Percentiles rank a stretch among this genome's conserved stretches.
Evolutionary conservation across 1,284 basidiomycete species (phyloP).

Genomic region (Trichosporon faecale): DNA sequence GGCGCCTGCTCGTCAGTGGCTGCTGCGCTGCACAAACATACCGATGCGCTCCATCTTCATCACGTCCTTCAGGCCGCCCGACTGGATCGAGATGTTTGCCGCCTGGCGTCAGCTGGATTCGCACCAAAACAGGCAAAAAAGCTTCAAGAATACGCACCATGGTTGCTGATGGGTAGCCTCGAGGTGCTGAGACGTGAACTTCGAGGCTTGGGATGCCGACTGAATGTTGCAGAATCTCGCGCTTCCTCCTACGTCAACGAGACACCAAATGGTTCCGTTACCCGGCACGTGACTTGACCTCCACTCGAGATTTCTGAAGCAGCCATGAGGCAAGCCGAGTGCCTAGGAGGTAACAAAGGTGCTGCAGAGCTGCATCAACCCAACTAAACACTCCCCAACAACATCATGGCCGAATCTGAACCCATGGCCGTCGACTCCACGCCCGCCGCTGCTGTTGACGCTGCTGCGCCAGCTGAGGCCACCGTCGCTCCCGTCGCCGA

Average conservation of each 20-base stretch:
- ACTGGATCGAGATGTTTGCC: conserved; percentile 53
- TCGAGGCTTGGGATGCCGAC: not conserved
- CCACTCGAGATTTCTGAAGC: conserved; percentile 19
- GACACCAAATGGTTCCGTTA: conserved; percentile 12
- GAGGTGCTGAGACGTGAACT: not conserved
- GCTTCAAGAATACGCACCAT: conserved; percentile 11
- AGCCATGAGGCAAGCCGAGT: not conserved
- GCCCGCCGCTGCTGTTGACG: not conserved
- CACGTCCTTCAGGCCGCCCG: conserved; percentile 66
- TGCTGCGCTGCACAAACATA: conserved; percentile 42
- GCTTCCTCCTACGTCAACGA: conserved; percentile 3
- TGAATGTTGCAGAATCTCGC: conserved; percentile 6
- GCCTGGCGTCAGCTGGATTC: conserved; percentile 37
- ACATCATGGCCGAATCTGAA: not conserved
- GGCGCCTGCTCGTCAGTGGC: conserved; percentile 60
- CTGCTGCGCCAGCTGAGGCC: not conserved
- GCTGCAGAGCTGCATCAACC: not conserved
- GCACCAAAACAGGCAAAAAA: too few relatives aligned
- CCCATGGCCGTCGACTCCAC: not conserved
- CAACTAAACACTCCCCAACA: not conserved
- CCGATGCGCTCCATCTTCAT: conserved; percentile 97
- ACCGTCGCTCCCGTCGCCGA: not conserved
- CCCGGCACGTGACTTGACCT: conserved; percentile 17
- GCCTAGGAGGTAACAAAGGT: not conserved
- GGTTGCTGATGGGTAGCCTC: not conserved